Evolutionary conservation across 805 yeast genomes (phyloP).

Genomic region (Teunomyces pallodes): DNA sequence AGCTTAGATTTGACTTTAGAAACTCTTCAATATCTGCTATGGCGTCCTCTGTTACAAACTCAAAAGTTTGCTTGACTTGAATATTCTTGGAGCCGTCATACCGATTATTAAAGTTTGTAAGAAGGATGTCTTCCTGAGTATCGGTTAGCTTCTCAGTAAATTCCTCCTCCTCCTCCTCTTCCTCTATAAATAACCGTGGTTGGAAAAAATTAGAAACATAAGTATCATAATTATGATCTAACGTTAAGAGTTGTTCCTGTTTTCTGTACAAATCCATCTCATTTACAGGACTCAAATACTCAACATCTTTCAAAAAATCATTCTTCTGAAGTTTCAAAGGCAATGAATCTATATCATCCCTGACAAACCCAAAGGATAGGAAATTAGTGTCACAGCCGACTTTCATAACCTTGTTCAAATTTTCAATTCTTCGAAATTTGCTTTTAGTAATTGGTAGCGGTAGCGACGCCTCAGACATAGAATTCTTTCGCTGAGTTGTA

Average conservation of each 20-base stretch:
- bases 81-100: background rate
- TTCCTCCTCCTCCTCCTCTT: background rate
- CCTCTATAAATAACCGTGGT: conserved; percentile 11
- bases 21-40: background rate
- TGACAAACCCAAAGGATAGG: conserved; percentile 62
- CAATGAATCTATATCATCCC: conserved; percentile 59
- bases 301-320: conserved; percentile 51
- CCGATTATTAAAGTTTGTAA: background rate
- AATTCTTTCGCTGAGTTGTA: conserved; percentile 25
- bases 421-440: conserved; percentile 55
- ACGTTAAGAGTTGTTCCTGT: conserved; percentile 40
- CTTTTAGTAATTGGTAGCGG: conserved; percentile 26
- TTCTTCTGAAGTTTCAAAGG: conserved; percentile 53
- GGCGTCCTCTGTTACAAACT: background rate
- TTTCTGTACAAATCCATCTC: conserved; percentile 33
- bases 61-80: conserved; percentile 2
- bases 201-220: conserved; percentile 31
- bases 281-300: conserved; percentile 48
- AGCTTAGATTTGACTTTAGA: background rate
- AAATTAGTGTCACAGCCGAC: conserved; percentile 69
- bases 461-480: conserved; percentile 32
- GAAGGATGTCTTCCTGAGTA: background rate
- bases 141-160: background rate
- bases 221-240: conserved; percentile 23
- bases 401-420: conserved; percentile 53